Percentiles rank a stretch among this genome's conserved stretches.
These are phyloP conservation scores for Penicillium concentricum DNA, from an alignment of 2,329 filamentous ascomycete genomes.

Conservation along the genomic window DNA sequence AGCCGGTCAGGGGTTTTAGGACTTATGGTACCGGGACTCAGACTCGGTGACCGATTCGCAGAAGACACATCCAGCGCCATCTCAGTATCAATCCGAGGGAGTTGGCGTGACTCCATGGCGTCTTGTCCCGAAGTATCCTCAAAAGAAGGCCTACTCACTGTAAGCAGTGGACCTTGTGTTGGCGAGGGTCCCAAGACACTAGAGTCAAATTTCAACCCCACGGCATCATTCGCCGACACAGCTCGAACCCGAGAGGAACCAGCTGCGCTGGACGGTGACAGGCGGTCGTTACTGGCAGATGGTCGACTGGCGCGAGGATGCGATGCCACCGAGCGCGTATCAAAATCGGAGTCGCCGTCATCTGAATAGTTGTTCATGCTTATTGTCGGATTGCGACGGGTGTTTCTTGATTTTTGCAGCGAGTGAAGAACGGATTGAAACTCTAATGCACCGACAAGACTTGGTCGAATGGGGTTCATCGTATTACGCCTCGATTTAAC, in stretches of 20 bases:
- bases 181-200: conserved; percentile 28
- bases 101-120: conserved; percentile 14
- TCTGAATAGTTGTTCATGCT: conserved; percentile 69
- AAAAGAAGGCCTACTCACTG: conserved; percentile 42
- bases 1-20: conserved; percentile 42
- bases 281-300: conserved; percentile 21
- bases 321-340: conserved; percentile 49
- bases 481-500: conserved; percentile 65
- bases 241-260: conserved; percentile 47
- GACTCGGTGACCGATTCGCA: conserved; percentile 28
- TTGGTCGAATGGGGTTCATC: conserved; percentile 83
- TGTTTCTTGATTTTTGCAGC: conserved; percentile 76
- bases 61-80: conserved; percentile 31
- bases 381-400: conserved; percentile 65
- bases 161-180: conserved; percentile 34
- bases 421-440: conserved; percentile 90
- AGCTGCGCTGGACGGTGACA: conserved; percentile 25
- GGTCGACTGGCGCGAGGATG: conserved; percentile 39
- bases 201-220: conserved; percentile 46
- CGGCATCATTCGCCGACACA: conserved; percentile 60
- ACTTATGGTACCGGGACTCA: conserved; percentile 31
- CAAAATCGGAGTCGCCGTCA: conserved; percentile 52
- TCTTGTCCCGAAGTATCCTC: conserved; percentile 20
- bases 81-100: conserved; percentile 24
- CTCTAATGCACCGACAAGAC: conserved; percentile 87